Conservation (phyloP, 495 filamentous ascomycete genomes). For the Xylaria grammica region DNA sequence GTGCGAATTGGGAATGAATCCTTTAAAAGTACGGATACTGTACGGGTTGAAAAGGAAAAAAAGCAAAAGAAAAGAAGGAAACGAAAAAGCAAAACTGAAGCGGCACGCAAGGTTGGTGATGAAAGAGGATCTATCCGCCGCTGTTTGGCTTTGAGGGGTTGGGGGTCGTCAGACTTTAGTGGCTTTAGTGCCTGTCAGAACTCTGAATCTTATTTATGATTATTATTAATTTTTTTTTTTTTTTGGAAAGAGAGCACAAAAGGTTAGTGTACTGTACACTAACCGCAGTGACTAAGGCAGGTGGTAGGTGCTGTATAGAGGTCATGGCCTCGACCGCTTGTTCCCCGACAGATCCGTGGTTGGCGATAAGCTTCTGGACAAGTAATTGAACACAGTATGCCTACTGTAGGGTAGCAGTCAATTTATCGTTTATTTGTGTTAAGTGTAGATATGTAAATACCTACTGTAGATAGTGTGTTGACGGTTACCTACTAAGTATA, state of each 20-base stretch:
- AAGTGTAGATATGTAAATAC: no score
- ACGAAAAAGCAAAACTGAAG: slow-evolving; percentile 3
- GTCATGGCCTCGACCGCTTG: no score
- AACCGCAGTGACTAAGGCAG: no score
- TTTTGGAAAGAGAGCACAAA: no score
- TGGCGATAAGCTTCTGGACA: neutral
- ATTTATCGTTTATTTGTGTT: neutral
- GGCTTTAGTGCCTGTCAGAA: slow-evolving; percentile 22
- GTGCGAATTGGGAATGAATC: slow-evolving; percentile 10
- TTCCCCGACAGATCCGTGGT: slow-evolving; percentile 14
- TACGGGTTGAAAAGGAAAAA: slow-evolving; percentile 10
- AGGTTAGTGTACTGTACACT: no score
- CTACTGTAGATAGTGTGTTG: no score
- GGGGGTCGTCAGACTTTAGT: slow-evolving; percentile 14
- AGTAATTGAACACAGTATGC: no score
- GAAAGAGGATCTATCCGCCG: slow-evolving; percentile 24
- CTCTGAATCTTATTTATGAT: no score
- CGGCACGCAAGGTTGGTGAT: slow-evolving; percentile 24
- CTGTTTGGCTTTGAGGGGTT: neutral
- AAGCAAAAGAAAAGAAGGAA: slow-evolving; percentile 6
- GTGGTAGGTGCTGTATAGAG: no score
- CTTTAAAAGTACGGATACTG: neutral
- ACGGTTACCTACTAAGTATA: no score
- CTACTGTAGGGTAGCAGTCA: neutral
- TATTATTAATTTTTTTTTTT: no score